phyloP scores from a whole-genome alignment of 108 stramenopile species.

The Aurantiochytrium sp. region DNA sequence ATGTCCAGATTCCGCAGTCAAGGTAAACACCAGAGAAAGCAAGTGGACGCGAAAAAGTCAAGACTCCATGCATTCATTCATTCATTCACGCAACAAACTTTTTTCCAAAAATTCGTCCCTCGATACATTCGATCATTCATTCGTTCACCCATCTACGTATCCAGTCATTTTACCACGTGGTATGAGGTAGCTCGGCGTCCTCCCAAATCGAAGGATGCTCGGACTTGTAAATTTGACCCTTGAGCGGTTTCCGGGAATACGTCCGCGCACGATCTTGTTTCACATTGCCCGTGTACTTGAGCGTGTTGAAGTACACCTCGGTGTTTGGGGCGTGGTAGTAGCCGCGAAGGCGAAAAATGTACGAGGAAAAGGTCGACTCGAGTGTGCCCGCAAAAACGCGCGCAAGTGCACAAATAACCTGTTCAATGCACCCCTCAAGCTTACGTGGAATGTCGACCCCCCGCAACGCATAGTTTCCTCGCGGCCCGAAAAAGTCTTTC shows the following conservation, averaged over 20 bases:
- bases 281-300: background rate
- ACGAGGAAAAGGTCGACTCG: constrained; percentile 11
- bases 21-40: no score
- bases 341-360: background rate
- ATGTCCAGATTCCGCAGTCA: no score
- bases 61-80: background rate
- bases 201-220: constrained; percentile 14
- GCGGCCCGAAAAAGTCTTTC: constrained; percentile 1
- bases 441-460: constrained; percentile 3
- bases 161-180: background rate
- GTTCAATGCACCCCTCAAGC: background rate
- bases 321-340: constrained; percentile 14
- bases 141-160: background rate
- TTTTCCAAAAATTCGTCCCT: no score
- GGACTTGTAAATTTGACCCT: constrained; percentile 15
- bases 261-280: background rate
- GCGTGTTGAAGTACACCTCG: background rate
- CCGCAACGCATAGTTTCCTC: background rate
- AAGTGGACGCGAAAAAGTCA: no score
- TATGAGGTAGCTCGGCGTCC: background rate
- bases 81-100: background rate
- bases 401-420: constrained; percentile 10
- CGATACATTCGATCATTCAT: no score
- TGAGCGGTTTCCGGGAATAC: constrained; percentile 5
- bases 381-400: constrained; percentile 5